Base-by-base conservation (phyloP, 2,329 filamentous ascomycete genomes). In the Fusarium sp. region DNA sequence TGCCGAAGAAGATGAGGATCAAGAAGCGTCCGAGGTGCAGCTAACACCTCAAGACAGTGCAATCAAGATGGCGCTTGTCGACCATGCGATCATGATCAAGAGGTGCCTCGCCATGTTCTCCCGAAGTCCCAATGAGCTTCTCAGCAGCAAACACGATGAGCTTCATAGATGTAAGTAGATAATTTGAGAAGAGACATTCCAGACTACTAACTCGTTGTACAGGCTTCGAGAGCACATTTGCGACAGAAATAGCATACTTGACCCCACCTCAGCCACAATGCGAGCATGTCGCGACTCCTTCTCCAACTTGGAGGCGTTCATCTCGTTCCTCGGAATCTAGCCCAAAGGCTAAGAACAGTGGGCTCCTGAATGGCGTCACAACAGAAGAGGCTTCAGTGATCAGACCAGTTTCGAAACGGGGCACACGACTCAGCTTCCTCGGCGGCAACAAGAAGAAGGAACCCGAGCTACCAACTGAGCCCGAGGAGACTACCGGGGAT, bases 61-160 rank as follows among this genome's bases (percentile, higher is more conserved):
- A 2, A 88, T 98, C 68, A 91, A 91, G 74, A 91, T 94, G 76
- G 92, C 93, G 1, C 84, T 98, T 28, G 86, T 97, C 40, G 96
- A 98, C 73, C 94, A 98, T 77, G 93, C 93, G 4, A 86, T 97
- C 61, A 90, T 93, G 77, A 89, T 98, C 72, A 94, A 95, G 80
- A 89, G 93, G 67, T 95, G 93, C 72, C 79, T 98, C 65, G 83
- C 83, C 6, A 84, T 89, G 70, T 92, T 93, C 77, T 85, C 85
- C 59, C 88, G 86, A 77, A 88, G 84, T 81, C 85, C 78, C 38
- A 88, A 86, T 77, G 87, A 83, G 77, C 84, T 81, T 78, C 88
- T 86, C 76, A 83, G 78, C 71, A 82, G 79, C 63, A 82, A 81
- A 43, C 82, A 86, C 30, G 84, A 87, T 73, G 88, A 91, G 75